phyloP scores from a whole-genome alignment of 495 filamentous ascomycete genomes.

The Penicillium waksmanii region DNA sequence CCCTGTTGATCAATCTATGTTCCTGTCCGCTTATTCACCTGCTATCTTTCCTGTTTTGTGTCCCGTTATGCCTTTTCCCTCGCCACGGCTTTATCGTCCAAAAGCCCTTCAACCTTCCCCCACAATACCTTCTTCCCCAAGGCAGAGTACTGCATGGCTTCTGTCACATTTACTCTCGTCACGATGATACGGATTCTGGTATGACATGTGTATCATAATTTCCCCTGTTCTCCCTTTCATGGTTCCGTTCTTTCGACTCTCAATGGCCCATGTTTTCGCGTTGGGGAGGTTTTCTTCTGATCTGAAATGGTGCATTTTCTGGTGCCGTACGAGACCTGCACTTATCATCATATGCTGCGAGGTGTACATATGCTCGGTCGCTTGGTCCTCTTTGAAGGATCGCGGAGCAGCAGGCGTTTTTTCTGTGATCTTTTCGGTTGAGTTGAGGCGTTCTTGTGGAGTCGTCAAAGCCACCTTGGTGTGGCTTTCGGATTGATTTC shows the following conservation, averaged over 20 bases:
- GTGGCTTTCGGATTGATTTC: conserved; percentile 13
- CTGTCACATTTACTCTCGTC: conserved; percentile 14
- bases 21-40: background rate
- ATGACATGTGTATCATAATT: conserved; percentile 41
- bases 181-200: conserved; percentile 31
- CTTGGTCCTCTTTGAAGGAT: conserved; percentile 12
- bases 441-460: conserved; percentile 25
- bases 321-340: conserved; percentile 21
- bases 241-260: conserved; percentile 4
- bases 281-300: conserved; percentile 14
- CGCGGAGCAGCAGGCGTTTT: conserved; percentile 30
- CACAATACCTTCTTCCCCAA: conserved; percentile 1
- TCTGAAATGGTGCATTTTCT: conserved; percentile 29
- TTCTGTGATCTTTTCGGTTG: conserved; percentile 14
- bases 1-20: background rate
- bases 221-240: conserved; percentile 17
- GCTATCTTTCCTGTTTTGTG: conserved; percentile 7
- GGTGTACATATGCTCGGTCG: conserved; percentile 26
- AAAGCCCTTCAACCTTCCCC: background rate
- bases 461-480: conserved; percentile 14
- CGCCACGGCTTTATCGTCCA: background rate
- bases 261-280: conserved; percentile 10
- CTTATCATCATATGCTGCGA: conserved; percentile 10
- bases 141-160: too few relatives aligned
- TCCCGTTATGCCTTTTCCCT: background rate